Base-by-base conservation (phyloP, 805 yeast genomes). In the Sporopachydermia quercuum region DNA sequence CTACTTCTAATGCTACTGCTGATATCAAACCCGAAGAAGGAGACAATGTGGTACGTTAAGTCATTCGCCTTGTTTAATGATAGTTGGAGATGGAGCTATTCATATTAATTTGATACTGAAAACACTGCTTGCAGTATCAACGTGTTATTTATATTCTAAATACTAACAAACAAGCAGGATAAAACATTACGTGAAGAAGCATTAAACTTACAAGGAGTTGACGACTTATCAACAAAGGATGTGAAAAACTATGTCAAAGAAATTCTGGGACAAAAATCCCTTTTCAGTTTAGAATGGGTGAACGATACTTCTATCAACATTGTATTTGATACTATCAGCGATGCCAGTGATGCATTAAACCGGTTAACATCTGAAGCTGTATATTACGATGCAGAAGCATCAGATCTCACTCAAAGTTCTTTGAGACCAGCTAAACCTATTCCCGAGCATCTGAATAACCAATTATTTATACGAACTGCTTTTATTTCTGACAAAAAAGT, bases 261-360 rank as follows among this genome's bases (percentile, higher is more conserved):
- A 40, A 65, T 67, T 48, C 45, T 65, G 38, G 68, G 69, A 44
- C 58, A 57, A 39, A 45, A 39, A 18, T 49, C 49, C 3, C 30
- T 23, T n/a, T 61, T 56, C 42, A 42, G 43, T 34, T 54, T 77
- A 18, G 74, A 77, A 49, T 78, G 87, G 87, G 65, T 78, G 34
- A 72, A 78, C 50, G 87, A 78, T 52, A 50, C 70, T 15, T 61
- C 73, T 2, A 64, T 77, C 30, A 74, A 72, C 45, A 49, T 76
- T n/a, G 70, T 65, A 3, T 78, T 76, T 51, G 61, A 62, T 36
- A 59, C 64, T 36, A 40, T 42, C 3, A 39, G 30, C 3, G 16
- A 35, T 3, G 45, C 51, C 1, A 39, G 37, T 16, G 45, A 40
- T 5, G 54, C 52, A 6, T 38, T 49, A 15, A 37, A 35, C 13